Base-by-base conservation (phyloP, 2,329 filamentous ascomycete species). In the Alternaria sp. region DNA sequence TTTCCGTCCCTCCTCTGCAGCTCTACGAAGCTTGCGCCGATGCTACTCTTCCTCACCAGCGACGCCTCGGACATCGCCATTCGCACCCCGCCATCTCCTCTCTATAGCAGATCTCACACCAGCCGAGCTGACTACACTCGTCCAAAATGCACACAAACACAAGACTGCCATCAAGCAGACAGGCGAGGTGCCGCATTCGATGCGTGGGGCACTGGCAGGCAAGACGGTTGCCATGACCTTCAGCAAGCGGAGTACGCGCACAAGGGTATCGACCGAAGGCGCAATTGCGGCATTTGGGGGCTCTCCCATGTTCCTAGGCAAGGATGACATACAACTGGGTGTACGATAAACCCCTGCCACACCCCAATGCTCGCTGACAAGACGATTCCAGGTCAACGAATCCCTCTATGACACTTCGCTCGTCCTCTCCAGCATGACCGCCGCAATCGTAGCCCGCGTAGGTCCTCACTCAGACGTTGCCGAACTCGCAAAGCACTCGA, bases 181-280 rank as follows among this genome's bases (percentile, higher is more conserved):
- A 14, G 86, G 87, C 44, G 81, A 84, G 53, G 80, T 86, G 46
- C 86, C 90, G 3, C 76, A 81, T 50, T 80, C 83, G 41, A 80
- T 96, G 54, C 80, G 84, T 53, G 83, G 84, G 39, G 82, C 86
- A 10, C 80, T 99, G 62, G 79, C 85, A 0, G 91, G 92, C 51
- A 88, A 92, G 78, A 93, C 93, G 0, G 86, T 99, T 31, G 94
- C 95, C 66, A 90, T 99, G 88, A 92, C 96, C 84, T 99, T 99
- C 83, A 96, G 86, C 84, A 99, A 99, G 82, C 88, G 93, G 67
- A 96, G 91, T 71, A 99, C 95, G 11, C 87, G 95, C 60, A 99
- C 95, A 11, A 88, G 95, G 62, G 89, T 99, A 31, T 97, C 93
- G 2, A 97, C 93, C 2, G 95, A 99, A 82, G 90, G 90, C 7